Conservation (phyloP, 208 protist species). For the Strigomonas oncopelti region DNA sequence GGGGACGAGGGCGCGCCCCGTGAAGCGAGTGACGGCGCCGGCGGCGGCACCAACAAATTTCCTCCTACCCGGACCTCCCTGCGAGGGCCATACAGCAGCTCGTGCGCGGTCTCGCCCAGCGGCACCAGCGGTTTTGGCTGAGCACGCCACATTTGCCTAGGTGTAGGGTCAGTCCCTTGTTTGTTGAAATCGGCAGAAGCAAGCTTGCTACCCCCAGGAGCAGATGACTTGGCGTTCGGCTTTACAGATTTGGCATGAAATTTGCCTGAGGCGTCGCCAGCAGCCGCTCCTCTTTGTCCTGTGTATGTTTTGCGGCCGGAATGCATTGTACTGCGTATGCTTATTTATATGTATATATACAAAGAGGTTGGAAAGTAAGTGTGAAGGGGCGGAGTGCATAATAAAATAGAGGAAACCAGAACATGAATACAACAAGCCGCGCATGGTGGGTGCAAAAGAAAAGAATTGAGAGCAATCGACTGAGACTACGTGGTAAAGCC, state of each 20-base stretch:
- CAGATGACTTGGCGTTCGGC: background rate
- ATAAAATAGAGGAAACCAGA: slow-evolving; percentile 12
- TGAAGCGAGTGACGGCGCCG: background rate
- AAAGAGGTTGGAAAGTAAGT: background rate
- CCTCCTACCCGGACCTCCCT: background rate
- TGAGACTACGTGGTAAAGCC: background rate
- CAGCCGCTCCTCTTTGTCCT: background rate
- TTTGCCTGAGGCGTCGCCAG: background rate
- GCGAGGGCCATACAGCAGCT: background rate
- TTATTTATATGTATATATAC: background rate
- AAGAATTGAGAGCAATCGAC: background rate
- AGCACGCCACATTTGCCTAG: slow-evolving; percentile 15
- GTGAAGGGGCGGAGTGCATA: background rate
- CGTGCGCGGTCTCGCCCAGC: slow-evolving; percentile 1
- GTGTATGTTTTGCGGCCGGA: background rate
- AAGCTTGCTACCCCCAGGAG: background rate
- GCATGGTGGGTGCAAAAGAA: slow-evolving; percentile 3
- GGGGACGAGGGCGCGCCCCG: no score
- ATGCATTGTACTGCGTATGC: background rate
- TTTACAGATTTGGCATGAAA: no score
- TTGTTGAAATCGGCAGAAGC: background rate
- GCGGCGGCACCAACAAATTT: background rate
- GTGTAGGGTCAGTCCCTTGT: background rate
- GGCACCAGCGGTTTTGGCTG: slow-evolving; percentile 9
- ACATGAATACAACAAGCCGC: background rate